A percentile compares a stretch with the other conserved stretches of the same genome.
These are phyloP conservation scores for Fusarium torulosum DNA, from an alignment of 2,329 filamentous ascomycete genomes.

Conservation along the genomic window DNA sequence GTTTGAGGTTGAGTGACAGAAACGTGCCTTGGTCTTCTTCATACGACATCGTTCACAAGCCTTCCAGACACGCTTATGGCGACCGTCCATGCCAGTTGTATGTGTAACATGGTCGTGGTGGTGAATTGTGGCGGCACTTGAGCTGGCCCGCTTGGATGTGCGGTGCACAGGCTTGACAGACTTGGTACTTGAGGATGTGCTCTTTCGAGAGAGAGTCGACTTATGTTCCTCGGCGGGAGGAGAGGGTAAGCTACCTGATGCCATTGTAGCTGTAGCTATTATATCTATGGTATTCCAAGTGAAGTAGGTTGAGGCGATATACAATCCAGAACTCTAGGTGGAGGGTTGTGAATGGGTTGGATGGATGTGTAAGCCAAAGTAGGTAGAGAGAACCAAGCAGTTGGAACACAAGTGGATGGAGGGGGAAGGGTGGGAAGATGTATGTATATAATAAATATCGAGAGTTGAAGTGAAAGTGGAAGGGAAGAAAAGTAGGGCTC, in stretches of 20 bases:
- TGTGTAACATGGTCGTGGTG: constrained; percentile 55
- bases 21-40: constrained; percentile 75
- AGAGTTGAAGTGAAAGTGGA: constrained; percentile 18
- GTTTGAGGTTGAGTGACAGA: constrained; percentile 14
- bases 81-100: constrained; percentile 61
- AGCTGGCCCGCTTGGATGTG: constrained; percentile 63
- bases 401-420: constrained; percentile 29
- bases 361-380: constrained; percentile 36
- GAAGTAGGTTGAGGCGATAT: constrained; percentile 22
- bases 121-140: constrained; percentile 52
- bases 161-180: constrained; percentile 64
- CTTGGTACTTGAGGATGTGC: constrained; percentile 58
- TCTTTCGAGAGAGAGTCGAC: constrained; percentile 54
- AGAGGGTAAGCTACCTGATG: constrained; percentile 62
- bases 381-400: constrained; percentile 29
- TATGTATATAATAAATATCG: constrained; percentile 42
- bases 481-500: constrained; percentile 29
- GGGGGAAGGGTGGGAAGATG: constrained; percentile 10
- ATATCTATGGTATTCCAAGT: constrained; percentile 23
- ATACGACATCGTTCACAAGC: constrained; percentile 75
- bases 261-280: constrained; percentile 57
- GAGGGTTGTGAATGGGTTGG: constrained; percentile 3
- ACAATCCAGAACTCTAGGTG: constrained; percentile 21
- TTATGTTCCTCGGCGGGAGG: constrained; percentile 65
- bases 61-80: constrained; percentile 76